phyloP scores from a whole-genome alignment of 768 basidiomycete species.

The Psilocybe sp. region DNA sequence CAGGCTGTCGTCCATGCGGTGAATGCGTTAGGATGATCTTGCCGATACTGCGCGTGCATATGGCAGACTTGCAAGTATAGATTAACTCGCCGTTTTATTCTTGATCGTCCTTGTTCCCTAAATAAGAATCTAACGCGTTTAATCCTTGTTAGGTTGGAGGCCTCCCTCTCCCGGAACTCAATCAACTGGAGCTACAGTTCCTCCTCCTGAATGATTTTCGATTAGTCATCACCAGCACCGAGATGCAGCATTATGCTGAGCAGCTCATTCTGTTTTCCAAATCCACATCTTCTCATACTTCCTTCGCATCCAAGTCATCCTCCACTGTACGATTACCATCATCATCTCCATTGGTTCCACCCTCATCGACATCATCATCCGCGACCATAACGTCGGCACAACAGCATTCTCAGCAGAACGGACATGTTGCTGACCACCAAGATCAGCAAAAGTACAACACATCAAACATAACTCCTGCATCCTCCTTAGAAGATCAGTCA shows the following conservation, averaged over 20 bases:
- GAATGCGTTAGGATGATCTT: too few species aligned
- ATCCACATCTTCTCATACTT: conserved; percentile 14
- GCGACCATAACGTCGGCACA: not conserved
- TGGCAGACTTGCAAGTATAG: too few species aligned
- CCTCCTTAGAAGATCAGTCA: too few species aligned
- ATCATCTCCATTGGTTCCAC: not conserved
- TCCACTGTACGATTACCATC: not conserved
- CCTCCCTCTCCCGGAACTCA: conserved; percentile 86
- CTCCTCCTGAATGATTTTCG: conserved; percentile 94
- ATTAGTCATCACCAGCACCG: conserved; percentile 80
- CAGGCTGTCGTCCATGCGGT: too few species aligned
- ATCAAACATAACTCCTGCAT: too few species aligned
- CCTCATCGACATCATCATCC: conserved; percentile 3
- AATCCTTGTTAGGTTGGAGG: conserved; percentile 75
- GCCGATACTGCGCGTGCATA: too few species aligned
- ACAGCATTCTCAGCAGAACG: not conserved
- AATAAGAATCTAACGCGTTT: not conserved
- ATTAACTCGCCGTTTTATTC: not conserved
- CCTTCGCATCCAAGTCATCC: too few species aligned
- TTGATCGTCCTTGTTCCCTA: too few species aligned
- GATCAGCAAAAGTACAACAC: too few species aligned
- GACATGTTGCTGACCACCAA: not conserved
- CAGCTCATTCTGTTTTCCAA: conserved; percentile 76
- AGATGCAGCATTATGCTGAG: conserved; percentile 95
- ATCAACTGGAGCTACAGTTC: conserved; percentile 97